Conservation (phyloP, 495 filamentous ascomycete genomes). For the Tuber melanosporum region DNA sequence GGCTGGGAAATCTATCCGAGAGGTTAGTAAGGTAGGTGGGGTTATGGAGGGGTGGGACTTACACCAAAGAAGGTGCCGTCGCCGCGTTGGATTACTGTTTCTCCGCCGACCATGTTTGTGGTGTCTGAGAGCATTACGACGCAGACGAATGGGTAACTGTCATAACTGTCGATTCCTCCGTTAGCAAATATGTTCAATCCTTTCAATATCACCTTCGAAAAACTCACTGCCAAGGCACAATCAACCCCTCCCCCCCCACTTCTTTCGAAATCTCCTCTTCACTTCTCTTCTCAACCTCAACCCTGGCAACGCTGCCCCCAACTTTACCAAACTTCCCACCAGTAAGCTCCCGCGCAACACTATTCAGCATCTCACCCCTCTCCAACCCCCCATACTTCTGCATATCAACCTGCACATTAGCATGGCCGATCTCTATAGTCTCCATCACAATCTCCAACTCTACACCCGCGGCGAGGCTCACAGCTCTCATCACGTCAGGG, state of each 20-base stretch:
- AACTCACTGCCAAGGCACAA: conserved; percentile 44
- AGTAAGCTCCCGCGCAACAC: conserved; percentile 37
- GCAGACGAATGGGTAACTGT: conserved; percentile 45
- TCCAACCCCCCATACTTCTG: conserved; percentile 20
- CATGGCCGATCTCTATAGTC: conserved; percentile 43
- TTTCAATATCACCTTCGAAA: not conserved
- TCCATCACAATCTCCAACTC: conserved; percentile 41
- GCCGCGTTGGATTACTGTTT: conserved; percentile 43
- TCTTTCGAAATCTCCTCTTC: conserved; percentile 20
- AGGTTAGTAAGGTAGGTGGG: not conserved
- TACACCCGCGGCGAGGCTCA: conserved; percentile 40
- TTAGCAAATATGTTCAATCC: not conserved
- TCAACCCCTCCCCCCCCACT: conserved; percentile 10
- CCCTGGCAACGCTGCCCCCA: conserved; percentile 7
- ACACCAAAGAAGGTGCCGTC: conserved; percentile 40
- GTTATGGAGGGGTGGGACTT: not conserved
- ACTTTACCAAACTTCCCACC: conserved; percentile 13
- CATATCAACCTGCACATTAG: conserved; percentile 41
- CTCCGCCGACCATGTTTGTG: conserved; percentile 42
- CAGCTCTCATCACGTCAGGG: conserved; percentile 39
- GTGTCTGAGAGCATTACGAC: conserved; percentile 44
- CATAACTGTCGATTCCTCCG: conserved; percentile 24
- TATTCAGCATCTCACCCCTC: conserved; percentile 29
- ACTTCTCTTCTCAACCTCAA: conserved; percentile 10
- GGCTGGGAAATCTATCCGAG: conserved; percentile 18